Percentiles rank a stretch among this genome's conserved stretches.
Evolutionary conservation across 805 yeast genomes (phyloP).

Genomic region (Kluyveromyces siamensis): DNA sequence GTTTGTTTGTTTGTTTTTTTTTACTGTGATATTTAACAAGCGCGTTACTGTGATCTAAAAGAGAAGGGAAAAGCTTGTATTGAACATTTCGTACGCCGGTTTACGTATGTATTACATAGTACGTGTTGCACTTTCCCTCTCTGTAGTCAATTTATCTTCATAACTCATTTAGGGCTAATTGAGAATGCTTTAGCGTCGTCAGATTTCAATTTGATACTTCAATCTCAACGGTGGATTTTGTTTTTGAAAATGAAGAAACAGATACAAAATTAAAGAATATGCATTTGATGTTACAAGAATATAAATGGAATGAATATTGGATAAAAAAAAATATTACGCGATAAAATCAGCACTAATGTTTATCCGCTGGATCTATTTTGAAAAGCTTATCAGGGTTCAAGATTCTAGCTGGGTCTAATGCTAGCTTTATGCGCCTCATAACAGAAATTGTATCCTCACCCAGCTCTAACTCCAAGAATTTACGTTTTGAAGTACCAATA

Average conservation of each 20-base stretch:
- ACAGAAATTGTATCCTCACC: constrained; percentile 56
- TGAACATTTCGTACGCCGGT: too few relatives aligned
- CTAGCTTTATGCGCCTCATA: constrained; percentile 66
- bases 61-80: too few relatives aligned
- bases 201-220: too few relatives aligned
- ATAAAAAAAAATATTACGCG: neutral
- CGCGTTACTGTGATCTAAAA: too few relatives aligned
- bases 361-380: constrained; percentile 49
- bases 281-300: neutral
- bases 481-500: constrained; percentile 71
- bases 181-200: too few relatives aligned
- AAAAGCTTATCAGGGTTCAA: constrained; percentile 78
- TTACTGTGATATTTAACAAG: too few relatives aligned
- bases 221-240: neutral
- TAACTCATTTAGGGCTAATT: neutral
- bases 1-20: too few relatives aligned
- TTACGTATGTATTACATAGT: too few relatives aligned
- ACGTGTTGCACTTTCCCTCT: neutral
- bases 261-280: neutral
- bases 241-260: neutral
- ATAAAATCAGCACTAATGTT: neutral
- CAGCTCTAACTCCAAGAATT: constrained; percentile 50
- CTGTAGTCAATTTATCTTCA: neutral
- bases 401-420: constrained; percentile 66
- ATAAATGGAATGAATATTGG: neutral